Base-by-base conservation (phyloP, 1,284 basidiomycete genomes). In the Sporisorium scitamineum region DNA sequence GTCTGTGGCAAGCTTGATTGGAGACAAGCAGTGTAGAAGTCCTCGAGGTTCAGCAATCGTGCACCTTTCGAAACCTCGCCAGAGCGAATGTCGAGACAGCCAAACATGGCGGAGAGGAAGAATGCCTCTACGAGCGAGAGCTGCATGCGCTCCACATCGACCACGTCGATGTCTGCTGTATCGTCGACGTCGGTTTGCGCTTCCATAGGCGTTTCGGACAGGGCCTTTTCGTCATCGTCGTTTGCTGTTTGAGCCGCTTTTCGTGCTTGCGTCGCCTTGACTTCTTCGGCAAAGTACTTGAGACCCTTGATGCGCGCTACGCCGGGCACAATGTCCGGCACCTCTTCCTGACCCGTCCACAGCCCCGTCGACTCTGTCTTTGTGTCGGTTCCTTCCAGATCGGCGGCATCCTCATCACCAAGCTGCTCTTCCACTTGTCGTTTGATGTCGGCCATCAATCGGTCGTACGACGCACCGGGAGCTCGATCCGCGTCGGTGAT, bases 41-140 rank as follows among this genome's bases (percentile, higher is more conserved):
- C 61, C 7, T 69, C 68, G 11, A 77, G 62, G 5, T 62, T 34
- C 3, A 81, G 56, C 13, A 22, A 27, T 2, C n/a, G 31, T 22
- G 52, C 22, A 14, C 31, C 53, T 26, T 37, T 26, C 16, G 44
- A 34, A 11, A 11, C 39, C 16, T 64, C 59, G 31, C 42, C 32
- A 26, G 73, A 70, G 42, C 57, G 48, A 14, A 97, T 87, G n/a
- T 90, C 91, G 42, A 97, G 88, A 78, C 94, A 95, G 67, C 93
- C 93, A 3, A 97, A 85, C 76, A 89, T 92, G 89, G 94, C 93
- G 0, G 90, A 84, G 45, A 99, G 88, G 86, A 98, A 99, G 85
- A 96, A 96, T 0, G 95, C 93, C 85, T 99, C 97, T 82, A 91
- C 91, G 1, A 94, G 88, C 1, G 93, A 94, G 13, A 99, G 89